Percentiles rank a stretch among this genome's conserved stretches.
Evolutionary conservation across 148 eudicot genomes (phyloP).

Genomic region (Cornus suecica): DNA sequence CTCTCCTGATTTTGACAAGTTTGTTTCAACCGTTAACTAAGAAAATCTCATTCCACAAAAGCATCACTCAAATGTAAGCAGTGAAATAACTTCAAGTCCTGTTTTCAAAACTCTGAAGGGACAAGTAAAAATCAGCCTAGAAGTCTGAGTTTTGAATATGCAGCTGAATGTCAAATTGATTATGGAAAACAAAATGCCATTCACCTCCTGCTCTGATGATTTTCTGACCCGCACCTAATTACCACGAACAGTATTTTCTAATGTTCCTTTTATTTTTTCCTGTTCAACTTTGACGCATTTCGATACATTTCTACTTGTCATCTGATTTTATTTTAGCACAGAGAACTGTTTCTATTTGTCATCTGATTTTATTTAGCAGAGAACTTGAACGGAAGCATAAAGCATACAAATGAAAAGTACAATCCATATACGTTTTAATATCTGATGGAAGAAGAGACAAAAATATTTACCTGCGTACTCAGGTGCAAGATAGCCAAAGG

Average conservation of each 20-base stretch:
- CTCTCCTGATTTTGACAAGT: neutral
- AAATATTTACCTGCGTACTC: slow-evolving; percentile 41
- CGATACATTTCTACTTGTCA: neutral
- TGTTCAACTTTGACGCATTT: neutral
- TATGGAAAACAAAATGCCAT: neutral
- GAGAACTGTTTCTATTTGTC: neutral
- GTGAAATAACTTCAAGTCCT: neutral
- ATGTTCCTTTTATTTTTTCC: no score
- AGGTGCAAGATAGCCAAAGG: slow-evolving; percentile 47
- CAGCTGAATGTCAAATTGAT: neutral
- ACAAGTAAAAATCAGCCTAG: neutral
- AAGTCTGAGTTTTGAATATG: neutral
- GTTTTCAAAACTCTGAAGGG: neutral
- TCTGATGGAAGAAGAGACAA: neutral
- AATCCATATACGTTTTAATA: neutral
- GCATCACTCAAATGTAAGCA: neutral
- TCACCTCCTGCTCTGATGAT: neutral
- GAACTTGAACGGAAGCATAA: neutral
- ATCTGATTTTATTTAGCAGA: neutral
- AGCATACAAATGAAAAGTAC: neutral
- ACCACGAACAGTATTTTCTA: neutral
- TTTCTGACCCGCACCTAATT: neutral
- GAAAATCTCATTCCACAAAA: neutral
- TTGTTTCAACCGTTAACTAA: neutral
- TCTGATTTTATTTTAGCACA: neutral